phyloP scores from a whole-genome alignment of 2,329 filamentous ascomycete genomes.

The Talaromyces amestolkiae region DNA sequence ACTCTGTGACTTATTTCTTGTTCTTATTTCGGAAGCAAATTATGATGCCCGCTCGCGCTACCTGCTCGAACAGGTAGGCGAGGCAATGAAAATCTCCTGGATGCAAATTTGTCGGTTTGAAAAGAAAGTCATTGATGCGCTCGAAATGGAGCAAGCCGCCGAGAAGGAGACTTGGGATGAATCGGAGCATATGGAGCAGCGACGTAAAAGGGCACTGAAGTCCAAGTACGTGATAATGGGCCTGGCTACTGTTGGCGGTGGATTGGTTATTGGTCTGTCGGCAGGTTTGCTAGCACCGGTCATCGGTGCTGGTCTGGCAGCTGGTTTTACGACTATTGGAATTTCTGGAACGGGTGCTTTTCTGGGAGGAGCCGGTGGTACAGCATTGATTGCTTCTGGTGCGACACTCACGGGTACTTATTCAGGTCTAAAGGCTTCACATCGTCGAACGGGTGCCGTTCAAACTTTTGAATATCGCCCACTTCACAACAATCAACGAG shows the following conservation, averaged over 20 bases:
- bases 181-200: conserved; percentile 83
- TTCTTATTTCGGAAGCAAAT: conserved; percentile 91
- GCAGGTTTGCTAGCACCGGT: conserved; percentile 88
- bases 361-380: conserved; percentile 84
- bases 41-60: conserved; percentile 88
- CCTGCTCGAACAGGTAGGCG: conserved; percentile 78
- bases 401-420: conserved; percentile 82
- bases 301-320: conserved; percentile 89
- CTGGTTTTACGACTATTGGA: conserved; percentile 92
- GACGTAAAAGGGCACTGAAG: conserved; percentile 77
- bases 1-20: conserved; percentile 89
- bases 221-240: conserved; percentile 93
- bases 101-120: conserved; percentile 95
- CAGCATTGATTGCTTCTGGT: conserved; percentile 87
- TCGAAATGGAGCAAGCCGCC: conserved; percentile 95
- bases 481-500: conserved; percentile 94
- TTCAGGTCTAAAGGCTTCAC: conserved; percentile 82
- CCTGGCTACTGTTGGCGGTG: conserved; percentile 89
- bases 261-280: conserved; percentile 90
- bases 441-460: conserved; percentile 83
- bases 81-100: conserved; percentile 78
- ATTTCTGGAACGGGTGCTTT: conserved; percentile 86
- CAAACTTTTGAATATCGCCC: conserved; percentile 96
- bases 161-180: conserved; percentile 98
- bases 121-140: conserved; percentile 90